Percentiles rank a stretch among this genome's conserved stretches.
Conservation (phyloP, 148 eudicot genomes). For the Bassia scoparia region DNA sequence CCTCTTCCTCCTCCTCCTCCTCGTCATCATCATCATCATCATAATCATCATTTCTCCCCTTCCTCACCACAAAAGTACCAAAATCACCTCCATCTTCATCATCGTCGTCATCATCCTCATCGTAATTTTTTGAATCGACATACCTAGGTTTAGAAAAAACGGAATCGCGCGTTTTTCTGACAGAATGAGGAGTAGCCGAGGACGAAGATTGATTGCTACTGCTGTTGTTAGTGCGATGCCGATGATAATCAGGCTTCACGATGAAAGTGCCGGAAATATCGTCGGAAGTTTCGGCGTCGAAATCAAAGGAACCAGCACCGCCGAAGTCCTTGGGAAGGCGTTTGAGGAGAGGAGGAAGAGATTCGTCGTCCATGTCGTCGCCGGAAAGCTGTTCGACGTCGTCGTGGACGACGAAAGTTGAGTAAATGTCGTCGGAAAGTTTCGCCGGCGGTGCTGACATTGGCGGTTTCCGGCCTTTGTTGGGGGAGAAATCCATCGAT, state of each 20-base stretch:
- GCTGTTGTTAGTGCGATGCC: neutral
- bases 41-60: constrained; percentile 13
- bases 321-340: constrained; percentile 97
- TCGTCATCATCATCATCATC: constrained; percentile 30
- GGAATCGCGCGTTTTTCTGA: constrained; percentile 34
- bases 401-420: constrained; percentile 45
- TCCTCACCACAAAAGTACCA: constrained; percentile 39
- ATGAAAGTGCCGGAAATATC: constrained; percentile 65
- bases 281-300: constrained; percentile 37
- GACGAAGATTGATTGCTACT: neutral
- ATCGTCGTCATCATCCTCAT: constrained; percentile 29
- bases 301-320: constrained; percentile 40
- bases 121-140: constrained; percentile 7
- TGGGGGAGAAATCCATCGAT: constrained; percentile 52
- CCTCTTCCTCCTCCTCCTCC: constrained; percentile 33
- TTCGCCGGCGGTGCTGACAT: constrained; percentile 24
- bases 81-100: constrained; percentile 33
- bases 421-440: constrained; percentile 47
- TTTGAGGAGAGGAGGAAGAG: constrained; percentile 84
- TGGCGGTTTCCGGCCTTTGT: constrained; percentile 43
- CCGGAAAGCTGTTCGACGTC: constrained; percentile 34
- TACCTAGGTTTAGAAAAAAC: constrained; percentile 16
- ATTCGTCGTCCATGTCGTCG: constrained; percentile 51
- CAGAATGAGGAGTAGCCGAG: constrained; percentile 5
- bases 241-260: constrained; percentile 36